Conservation (phyloP, 306 rosid genomes). For the Glycine tomentella region DNA sequence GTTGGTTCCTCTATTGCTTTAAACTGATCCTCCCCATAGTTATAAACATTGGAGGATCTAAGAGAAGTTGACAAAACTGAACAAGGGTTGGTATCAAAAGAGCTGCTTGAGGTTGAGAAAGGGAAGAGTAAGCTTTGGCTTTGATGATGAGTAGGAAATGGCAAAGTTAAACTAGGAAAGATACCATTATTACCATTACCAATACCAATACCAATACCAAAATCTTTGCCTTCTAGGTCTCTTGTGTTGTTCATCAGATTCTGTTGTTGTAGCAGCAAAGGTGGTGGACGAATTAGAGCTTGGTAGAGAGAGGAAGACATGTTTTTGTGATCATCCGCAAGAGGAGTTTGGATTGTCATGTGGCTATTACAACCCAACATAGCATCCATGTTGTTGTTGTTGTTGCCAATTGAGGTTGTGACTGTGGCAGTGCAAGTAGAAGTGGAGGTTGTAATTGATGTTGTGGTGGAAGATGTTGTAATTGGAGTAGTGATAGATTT, state of each 20-base stretch:
- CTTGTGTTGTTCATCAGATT: conserved; percentile 44
- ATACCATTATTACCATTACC: conserved; percentile 28
- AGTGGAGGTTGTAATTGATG: not conserved
- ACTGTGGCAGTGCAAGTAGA: conserved; percentile 43
- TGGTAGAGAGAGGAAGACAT: conserved; percentile 57
- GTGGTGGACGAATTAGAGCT: conserved; percentile 56
- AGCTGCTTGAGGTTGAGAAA: conserved; percentile 57
- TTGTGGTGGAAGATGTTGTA: not conserved
- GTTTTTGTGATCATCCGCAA: conserved; percentile 44
- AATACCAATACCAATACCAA: conserved; percentile 49
- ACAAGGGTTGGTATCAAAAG: conserved; percentile 64
- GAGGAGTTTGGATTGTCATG: conserved; percentile 52
- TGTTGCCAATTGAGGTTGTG: conserved; percentile 27
- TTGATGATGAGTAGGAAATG: conserved; percentile 50
- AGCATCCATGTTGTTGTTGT: conserved; percentile 21
- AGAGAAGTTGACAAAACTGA: conserved; percentile 62
- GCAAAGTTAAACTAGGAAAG: conserved; percentile 48
- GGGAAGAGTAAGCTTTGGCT: conserved; percentile 56
- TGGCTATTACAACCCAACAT: conserved; percentile 38
- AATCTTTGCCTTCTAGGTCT: conserved; percentile 45
- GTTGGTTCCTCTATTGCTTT: conserved; percentile 60
- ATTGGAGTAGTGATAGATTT: conserved; percentile 43
- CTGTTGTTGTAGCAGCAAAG: conserved; percentile 55
- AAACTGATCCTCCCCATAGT: conserved; percentile 55
- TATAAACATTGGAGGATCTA: conserved; percentile 59